Evolutionary conservation across 1,139 yeast genomes (phyloP).

Genomic region (Diutina rugosa): DNA sequence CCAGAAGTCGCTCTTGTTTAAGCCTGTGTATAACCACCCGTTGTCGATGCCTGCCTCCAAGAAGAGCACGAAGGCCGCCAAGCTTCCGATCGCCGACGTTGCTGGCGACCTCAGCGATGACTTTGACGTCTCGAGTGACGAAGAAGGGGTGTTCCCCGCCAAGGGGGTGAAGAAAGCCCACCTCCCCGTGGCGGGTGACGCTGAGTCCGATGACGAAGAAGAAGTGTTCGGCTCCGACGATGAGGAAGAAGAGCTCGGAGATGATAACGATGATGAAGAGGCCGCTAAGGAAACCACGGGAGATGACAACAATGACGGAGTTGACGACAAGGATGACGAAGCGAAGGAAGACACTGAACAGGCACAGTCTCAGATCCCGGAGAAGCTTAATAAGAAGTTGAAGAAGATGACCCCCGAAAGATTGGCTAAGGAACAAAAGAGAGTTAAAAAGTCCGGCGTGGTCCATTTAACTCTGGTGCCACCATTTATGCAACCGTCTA

Average conservation of each 20-base stretch:
- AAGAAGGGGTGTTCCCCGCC: background rate
- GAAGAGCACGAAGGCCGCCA: constrained; percentile 2
- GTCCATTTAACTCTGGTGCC: constrained; percentile 84
- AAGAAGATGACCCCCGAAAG: constrained; percentile 40
- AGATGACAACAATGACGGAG: background rate
- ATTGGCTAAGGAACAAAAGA: constrained; percentile 42
- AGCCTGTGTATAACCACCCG: too few relatives aligned
- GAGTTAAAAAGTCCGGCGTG: constrained; percentile 71
- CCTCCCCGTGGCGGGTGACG: background rate
- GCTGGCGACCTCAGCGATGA: background rate
- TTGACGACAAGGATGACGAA: background rate
- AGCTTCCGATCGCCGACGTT: constrained; percentile 15
- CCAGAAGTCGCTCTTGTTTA: too few relatives aligned
- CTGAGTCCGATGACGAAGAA: constrained; percentile 3
- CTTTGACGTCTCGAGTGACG: constrained; percentile 1
- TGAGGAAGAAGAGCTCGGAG: constrained; percentile 5
- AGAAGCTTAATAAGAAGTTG: constrained; percentile 13
- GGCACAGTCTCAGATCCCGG: constrained; percentile 3
- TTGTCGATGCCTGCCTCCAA: background rate
- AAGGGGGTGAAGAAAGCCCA: background rate
- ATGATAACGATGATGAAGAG: constrained; percentile 5
- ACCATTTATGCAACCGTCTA: constrained; percentile 94
- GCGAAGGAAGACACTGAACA: background rate
- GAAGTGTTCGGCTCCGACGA: constrained; percentile 3
- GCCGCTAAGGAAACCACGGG: constrained; percentile 1